Conservation (phyloP, 2,329 filamentous ascomycete genomes). For the Colletotrichum sp. region DNA sequence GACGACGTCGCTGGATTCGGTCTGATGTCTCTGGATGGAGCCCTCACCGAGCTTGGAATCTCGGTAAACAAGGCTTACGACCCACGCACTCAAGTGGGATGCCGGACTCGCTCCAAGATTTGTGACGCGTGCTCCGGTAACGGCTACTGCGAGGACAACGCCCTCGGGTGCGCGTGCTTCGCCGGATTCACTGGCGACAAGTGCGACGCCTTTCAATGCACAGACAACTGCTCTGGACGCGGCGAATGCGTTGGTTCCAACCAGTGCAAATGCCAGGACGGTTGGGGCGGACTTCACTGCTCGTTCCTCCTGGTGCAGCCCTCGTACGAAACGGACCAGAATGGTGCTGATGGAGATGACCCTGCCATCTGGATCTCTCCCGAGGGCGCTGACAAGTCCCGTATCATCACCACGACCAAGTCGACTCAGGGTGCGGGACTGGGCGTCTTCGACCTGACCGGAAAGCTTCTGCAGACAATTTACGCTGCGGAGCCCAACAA, state of each 20-base stretch:
- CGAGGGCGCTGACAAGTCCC: conserved; percentile 41
- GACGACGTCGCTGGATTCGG: conserved; percentile 43
- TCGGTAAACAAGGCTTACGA: conserved; percentile 40
- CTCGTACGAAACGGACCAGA: conserved; percentile 45
- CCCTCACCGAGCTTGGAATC: conserved; percentile 36
- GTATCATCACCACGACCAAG: conserved; percentile 57
- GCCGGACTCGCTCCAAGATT: conserved; percentile 29
- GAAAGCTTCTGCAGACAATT: conserved; percentile 50
- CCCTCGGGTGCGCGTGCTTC: conserved; percentile 43
- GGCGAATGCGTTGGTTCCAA: conserved; percentile 47
- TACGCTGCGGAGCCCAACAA: conserved; percentile 55
- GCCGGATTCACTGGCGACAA: conserved; percentile 40
- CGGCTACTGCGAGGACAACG: conserved; percentile 38
- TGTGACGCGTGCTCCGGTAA: conserved; percentile 37
- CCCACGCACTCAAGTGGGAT: conserved; percentile 31
- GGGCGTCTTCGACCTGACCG: conserved; percentile 51
- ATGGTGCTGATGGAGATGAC: conserved; percentile 49
- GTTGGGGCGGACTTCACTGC: conserved; percentile 50
- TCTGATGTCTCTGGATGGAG: conserved; percentile 38
- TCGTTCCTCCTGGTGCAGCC: conserved; percentile 46
- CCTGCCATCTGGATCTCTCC: conserved; percentile 54
- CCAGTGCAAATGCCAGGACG: conserved; percentile 41
- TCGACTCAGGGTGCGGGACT: conserved; percentile 52
- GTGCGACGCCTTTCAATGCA: conserved; percentile 41
- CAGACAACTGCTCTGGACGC: conserved; percentile 42